These are phyloP conservation scores for Aureoboletus auriporus DNA, from an alignment of 768 basidiomycete genomes.

Conservation along the genomic window DNA sequence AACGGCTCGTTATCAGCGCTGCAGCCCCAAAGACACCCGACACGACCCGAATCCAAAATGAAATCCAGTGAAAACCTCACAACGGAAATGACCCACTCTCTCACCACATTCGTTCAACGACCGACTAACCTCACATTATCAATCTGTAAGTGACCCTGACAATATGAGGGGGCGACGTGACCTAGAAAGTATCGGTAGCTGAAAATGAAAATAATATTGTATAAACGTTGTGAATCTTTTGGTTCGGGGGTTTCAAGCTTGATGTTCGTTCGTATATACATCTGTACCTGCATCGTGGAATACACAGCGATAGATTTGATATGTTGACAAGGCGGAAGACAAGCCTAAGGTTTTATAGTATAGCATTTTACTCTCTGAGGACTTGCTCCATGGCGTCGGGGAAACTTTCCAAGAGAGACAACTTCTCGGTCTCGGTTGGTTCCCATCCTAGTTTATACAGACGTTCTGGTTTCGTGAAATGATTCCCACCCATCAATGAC, in stretches of 20 bases:
- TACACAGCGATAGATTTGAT: background rate
- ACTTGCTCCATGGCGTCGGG: slow-evolving; percentile 28
- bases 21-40: slow-evolving; percentile 8
- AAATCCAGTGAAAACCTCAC: background rate
- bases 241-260: background rate
- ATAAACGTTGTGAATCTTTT: too few species aligned
- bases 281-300: background rate
- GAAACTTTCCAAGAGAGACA: slow-evolving; percentile 26
- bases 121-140: slow-evolving; percentile 1
- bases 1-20: slow-evolving; percentile 33
- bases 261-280: slow-evolving; percentile 6
- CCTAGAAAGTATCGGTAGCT: background rate
- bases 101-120: slow-evolving; percentile 14
- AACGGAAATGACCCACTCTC: background rate
- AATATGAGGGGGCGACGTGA: background rate
- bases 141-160: slow-evolving; percentile 5
- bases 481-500: slow-evolving; percentile 39
- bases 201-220: slow-evolving; percentile 3
- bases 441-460: slow-evolving; percentile 40
- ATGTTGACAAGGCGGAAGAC: background rate
- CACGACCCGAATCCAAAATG: background rate
- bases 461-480: slow-evolving; percentile 31
- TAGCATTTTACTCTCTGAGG: slow-evolving; percentile 1
- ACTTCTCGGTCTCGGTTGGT: slow-evolving; percentile 24
- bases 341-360: too few species aligned